A percentile compares a stretch with the other conserved stretches of the same genome.
phyloP scores from a whole-genome alignment of 192 early-diverging fungal species.

The Podila horticola region DNA sequence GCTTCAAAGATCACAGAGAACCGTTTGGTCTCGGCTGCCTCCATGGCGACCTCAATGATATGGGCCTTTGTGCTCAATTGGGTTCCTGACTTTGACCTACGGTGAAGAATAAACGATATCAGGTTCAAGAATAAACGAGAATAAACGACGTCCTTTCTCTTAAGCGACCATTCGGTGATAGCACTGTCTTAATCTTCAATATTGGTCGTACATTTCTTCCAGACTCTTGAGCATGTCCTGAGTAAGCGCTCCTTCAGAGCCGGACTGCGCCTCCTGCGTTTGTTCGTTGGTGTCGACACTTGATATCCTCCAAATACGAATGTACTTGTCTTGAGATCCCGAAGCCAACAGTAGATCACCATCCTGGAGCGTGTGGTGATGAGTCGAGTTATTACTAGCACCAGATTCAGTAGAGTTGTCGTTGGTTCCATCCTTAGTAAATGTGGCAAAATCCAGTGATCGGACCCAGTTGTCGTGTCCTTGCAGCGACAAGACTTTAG shows the following conservation, averaged over 20 bases:
- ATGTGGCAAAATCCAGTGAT: constrained; percentile 76
- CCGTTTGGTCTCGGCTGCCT: constrained; percentile 23
- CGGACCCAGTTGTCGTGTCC: constrained; percentile 98
- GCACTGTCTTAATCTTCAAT: background rate
- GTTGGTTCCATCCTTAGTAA: constrained; percentile 50
- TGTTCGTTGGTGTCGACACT: constrained; percentile 16
- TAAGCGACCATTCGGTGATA: background rate
- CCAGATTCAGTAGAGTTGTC: constrained; percentile 11
- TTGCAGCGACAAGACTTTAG: constrained; percentile 67
- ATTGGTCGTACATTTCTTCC: constrained; percentile 31
- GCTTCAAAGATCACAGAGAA: constrained; percentile 86
- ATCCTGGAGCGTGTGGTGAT: constrained; percentile 65
- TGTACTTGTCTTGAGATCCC: constrained; percentile 92
- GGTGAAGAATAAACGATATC: background rate
- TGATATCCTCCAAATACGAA: constrained; percentile 89
- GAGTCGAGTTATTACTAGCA: background rate
- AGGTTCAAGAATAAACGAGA: background rate
- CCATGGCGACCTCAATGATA: constrained; percentile 65
- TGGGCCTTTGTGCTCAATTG: constrained; percentile 91
- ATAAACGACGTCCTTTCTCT: background rate
- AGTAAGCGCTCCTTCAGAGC: constrained; percentile 32
- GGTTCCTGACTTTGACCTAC: constrained; percentile 58
- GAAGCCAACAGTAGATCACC: constrained; percentile 90
- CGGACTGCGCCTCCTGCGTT: constrained; percentile 4
- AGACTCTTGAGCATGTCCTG: constrained; percentile 58